Percentiles rank a stretch among this genome's conserved stretches.
Evolutionary conservation across 805 yeast genomes (phyloP).

Genomic region (Candida odintsovae): DNA sequence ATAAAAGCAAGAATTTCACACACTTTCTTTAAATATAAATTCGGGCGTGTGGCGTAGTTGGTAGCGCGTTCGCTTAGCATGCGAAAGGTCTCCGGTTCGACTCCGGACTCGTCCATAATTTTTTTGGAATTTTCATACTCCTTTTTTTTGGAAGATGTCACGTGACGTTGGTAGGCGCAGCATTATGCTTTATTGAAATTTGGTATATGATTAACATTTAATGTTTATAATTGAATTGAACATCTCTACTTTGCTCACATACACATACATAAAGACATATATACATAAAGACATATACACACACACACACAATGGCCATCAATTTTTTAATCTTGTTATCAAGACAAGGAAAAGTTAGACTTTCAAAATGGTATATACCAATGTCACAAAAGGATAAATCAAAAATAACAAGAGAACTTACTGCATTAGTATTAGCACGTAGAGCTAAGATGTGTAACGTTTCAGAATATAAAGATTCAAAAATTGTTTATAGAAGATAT

Average conservation of each 20-base stretch:
- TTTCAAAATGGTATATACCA: slow-evolving; percentile 90
- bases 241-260: no score
- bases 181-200: no score
- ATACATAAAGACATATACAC: neutral
- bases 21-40: no score
- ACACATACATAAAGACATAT: no score
- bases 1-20: no score
- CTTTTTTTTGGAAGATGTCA: no score
- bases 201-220: no score
- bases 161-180: neutral
- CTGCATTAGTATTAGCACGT: slow-evolving; percentile 78
- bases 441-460: slow-evolving; percentile 80
- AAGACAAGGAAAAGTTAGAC: slow-evolving; percentile 91
- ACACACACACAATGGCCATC: slow-evolving; percentile 49
- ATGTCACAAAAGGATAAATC: slow-evolving; percentile 80
- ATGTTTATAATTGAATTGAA: no score
- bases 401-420: slow-evolving; percentile 76
- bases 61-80: slow-evolving; percentile 80
- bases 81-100: slow-evolving; percentile 78
- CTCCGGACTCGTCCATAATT: slow-evolving; percentile 64
- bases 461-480: slow-evolving; percentile 43
- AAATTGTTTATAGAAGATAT: slow-evolving; percentile 85
- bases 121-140: no score
- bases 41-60: slow-evolving; percentile 79
- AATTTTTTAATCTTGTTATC: slow-evolving; percentile 78